phyloP scores from a whole-genome alignment of 805 yeast species.

The Yamadazyma ubonensis region DNA sequence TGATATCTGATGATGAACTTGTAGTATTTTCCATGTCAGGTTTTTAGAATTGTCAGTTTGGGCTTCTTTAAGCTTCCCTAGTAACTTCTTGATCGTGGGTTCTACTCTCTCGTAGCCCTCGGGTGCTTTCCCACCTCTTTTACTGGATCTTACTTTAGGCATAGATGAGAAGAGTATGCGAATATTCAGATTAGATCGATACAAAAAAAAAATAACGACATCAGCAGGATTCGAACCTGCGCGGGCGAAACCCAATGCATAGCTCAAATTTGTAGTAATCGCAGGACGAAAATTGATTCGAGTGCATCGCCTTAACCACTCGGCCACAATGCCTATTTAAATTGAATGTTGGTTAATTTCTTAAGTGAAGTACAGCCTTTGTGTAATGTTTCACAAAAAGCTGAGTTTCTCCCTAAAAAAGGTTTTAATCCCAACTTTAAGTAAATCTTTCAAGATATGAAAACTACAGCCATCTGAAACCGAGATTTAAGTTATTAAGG shows the following conservation, averaged over 20 bases:
- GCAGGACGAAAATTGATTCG: constrained; percentile 21
- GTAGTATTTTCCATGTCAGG: constrained; percentile 66
- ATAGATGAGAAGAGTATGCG: constrained; percentile 21
- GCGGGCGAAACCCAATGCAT: constrained; percentile 44
- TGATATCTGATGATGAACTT: constrained; percentile 71
- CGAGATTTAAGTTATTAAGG: too few species aligned
- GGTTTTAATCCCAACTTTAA: too few species aligned
- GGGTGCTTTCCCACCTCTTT: constrained; percentile 58
- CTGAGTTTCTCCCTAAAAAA: too few species aligned
- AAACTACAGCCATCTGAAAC: too few species aligned
- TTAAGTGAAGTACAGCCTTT: too few species aligned
- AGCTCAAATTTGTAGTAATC: constrained; percentile 13
- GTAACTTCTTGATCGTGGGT: constrained; percentile 62
- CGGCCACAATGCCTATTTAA: constrained; percentile 39
- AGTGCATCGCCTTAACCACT: constrained; percentile 45
- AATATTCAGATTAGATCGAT: not conserved
- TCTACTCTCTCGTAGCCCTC: constrained; percentile 69
- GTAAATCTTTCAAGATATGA: too few species aligned
- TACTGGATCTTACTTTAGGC: constrained; percentile 45
- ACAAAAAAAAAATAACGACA: constrained; percentile 34
- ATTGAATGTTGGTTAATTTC: too few species aligned
- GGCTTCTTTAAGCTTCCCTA: constrained; percentile 53
- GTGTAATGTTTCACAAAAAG: too few species aligned
- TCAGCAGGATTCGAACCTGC: constrained; percentile 49
- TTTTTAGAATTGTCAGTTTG: constrained; percentile 48